Base-by-base conservation (phyloP, 108 stramenopile species). In the Chaetoceros tenuissimus region DNA sequence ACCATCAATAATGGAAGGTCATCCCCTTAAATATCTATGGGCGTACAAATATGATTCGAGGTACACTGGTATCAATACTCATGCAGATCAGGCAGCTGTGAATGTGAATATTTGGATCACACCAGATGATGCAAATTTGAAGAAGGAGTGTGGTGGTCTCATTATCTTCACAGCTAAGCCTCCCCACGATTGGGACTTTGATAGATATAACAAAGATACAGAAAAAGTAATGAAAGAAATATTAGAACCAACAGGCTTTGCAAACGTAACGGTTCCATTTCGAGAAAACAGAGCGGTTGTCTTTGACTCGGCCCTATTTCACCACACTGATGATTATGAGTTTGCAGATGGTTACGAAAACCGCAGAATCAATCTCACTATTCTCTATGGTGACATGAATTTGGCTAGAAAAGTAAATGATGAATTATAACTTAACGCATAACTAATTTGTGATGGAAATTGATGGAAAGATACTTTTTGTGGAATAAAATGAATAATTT, bases 41-140 rank as follows among this genome's bases (percentile, higher is more conserved):
- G 77, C 80, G 7, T 79, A 81, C 64, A 79, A 81, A 43, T 77
- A 79, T 55, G 86, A 85, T 62, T 68, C 72, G 1, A 55, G 80
- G 8, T 78, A 66, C 47, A 72, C 66, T 26, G 83, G 80, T 3
- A 85, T 86, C 47, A 81, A 81, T 52, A 46, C 75, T 0, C 89
- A 92, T 67, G 87, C 89, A 2, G 89, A 92, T 56, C 55, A 81
- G 53, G 89, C 89, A 43, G 71, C 79, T 28, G 79, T 92, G 10
- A 89, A 92, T 74, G 67, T 92, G 0, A 89, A 92, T 48, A 40
- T 92, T 0, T 89, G 91, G 91, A 29, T 92, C 7, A 81, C 83
- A 30, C 68, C 72, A 1, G 81, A 89, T 50, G 81, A 80, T 1
- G 87, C 82, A 13, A 82, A 89, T 59, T 52, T 89, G 28, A 75